Evolutionary conservation across 768 basidiomycete species (phyloP).

Genomic region (Pisolithus tinctorius): DNA sequence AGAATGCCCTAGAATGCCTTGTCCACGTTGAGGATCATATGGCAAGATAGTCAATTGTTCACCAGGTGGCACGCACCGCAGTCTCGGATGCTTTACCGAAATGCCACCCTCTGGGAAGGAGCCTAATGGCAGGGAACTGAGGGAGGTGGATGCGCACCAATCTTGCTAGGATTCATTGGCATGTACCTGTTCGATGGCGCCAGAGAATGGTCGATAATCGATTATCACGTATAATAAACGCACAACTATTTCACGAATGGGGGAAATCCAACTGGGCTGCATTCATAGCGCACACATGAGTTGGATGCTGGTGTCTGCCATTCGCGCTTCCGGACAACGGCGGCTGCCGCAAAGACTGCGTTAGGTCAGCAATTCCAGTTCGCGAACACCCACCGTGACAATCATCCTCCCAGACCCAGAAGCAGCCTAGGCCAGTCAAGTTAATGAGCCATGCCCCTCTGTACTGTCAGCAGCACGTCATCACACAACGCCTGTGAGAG

Average conservation of each 20-base stretch:
- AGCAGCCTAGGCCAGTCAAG: neutral
- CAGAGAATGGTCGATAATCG: too few species aligned
- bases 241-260: too few species aligned
- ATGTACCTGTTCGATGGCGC: too few species aligned
- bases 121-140: too few species aligned
- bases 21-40: conserved; percentile 1
- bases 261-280: too few species aligned
- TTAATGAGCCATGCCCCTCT: neutral
- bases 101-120: neutral
- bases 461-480: neutral
- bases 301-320: neutral
- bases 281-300: too few species aligned
- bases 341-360: neutral
- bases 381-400: neutral
- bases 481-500: too few species aligned
- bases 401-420: neutral
- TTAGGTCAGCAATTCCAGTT: neutral
- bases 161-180: too few species aligned
- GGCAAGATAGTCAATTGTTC: neutral
- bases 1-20: neutral
- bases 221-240: too few species aligned
- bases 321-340: too few species aligned
- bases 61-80: too few species aligned
- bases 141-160: too few species aligned
- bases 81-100: neutral